Evolutionary conservation across 129 eudicot genomes (phyloP).

Genomic region (Smallanthus sonchifolius): DNA sequence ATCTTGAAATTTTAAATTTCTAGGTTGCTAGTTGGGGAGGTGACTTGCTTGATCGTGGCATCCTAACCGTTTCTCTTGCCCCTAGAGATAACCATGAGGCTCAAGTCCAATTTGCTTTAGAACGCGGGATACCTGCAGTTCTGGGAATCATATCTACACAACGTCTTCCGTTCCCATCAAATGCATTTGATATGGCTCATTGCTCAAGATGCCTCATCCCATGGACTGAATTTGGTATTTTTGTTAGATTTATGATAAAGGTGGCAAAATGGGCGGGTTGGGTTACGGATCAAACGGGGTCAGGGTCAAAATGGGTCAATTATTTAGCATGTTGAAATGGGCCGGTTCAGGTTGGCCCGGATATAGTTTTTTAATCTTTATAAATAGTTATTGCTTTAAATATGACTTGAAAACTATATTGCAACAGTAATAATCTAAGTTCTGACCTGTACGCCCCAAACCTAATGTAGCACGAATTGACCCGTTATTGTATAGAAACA

Average conservation of each 20-base stretch:
- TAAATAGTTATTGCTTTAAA: not conserved
- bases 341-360: not conserved
- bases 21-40: conserved; percentile 99
- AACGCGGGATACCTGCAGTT: conserved; percentile 96
- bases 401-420: not conserved
- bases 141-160: conserved; percentile 93
- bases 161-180: conserved; percentile 97
- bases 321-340: not conserved
- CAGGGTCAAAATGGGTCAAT: not conserved
- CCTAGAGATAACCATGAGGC: conserved; percentile 99
- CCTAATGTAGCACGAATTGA: not conserved
- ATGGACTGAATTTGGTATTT: conserved; percentile 92
- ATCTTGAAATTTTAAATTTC: not conserved
- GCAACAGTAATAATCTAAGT: not conserved
- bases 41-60: conserved; percentile 85
- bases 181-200: conserved; percentile 97
- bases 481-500: not conserved
- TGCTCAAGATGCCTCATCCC: conserved; percentile 99
- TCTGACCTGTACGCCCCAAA: not conserved
- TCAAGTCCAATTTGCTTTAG: conserved; percentile 95
- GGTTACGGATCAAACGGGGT: not conserved
- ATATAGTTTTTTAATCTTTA: not conserved
- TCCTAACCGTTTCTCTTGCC: conserved; percentile 87
- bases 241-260: conserved; percentile 10
- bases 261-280: not conserved